Conservation (phyloP, 73 alveolate genomes). For the Effrenium voratum region DNA sequence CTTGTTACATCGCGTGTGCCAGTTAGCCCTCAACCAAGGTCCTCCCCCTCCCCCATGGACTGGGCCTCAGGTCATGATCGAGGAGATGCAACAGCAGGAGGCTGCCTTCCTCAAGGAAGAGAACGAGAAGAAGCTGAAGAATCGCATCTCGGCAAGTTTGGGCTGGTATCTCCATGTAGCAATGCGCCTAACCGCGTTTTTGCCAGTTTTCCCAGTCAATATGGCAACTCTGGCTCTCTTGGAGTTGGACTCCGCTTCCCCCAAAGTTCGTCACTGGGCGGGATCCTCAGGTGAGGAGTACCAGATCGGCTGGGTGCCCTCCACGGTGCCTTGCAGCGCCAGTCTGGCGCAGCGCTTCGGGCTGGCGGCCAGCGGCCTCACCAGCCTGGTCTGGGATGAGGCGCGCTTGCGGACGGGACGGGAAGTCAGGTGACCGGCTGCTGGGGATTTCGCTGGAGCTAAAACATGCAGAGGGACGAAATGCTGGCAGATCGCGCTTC, state of each 20-base stretch:
- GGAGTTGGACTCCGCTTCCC: too few relatives aligned
- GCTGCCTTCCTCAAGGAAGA: conserved; percentile 48
- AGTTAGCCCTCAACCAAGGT: too few relatives aligned
- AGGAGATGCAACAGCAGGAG: conserved; percentile 80
- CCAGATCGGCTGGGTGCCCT: conserved; percentile 40
- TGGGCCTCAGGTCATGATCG: conserved; percentile 78
- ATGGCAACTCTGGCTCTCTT: too few relatives aligned
- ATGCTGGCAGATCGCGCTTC: too few relatives aligned
- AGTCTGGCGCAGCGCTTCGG: conserved; percentile 45
- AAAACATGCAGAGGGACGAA: too few relatives aligned
- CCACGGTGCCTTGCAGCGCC: conserved; percentile 34
- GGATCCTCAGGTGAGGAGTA: conserved; percentile 27
- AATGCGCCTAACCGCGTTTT: too few relatives aligned
- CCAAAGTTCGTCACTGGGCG: too few relatives aligned
- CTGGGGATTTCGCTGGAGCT: too few relatives aligned
- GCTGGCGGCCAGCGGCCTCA: conserved; percentile 21
- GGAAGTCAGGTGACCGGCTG: too few relatives aligned
- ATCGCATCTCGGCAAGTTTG: neutral
- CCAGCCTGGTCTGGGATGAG: conserved; percentile 87
- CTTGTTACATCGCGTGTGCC: too few relatives aligned
- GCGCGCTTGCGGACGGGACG: neutral
- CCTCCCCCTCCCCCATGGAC: too few relatives aligned
- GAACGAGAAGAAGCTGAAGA: conserved; percentile 58
- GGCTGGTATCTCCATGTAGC: neutral
- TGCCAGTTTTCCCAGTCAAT: too few relatives aligned